Evolutionary conservation across 768 basidiomycete species (phyloP), one percentile per base, ranked within the genome.

Genomic region (Calvatia gigantea): DNA sequence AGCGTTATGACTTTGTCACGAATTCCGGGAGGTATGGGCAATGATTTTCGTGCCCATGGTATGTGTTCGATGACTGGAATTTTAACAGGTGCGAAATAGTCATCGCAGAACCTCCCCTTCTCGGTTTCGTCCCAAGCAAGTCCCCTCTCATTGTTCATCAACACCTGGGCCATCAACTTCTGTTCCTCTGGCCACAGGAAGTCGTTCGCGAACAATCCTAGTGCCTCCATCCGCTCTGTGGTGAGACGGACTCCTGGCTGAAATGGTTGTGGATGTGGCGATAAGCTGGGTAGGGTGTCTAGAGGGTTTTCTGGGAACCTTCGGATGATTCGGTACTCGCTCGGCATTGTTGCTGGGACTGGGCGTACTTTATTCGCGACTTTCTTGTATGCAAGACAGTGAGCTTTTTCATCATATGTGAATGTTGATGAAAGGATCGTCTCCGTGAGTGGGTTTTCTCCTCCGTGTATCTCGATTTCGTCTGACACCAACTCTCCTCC

Each of bases 1-100:
- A 72, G 50, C 1, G 64, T 56, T 1, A 70, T 60, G 1, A 76
- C 68, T 54, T 69, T 49, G 3, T 69, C 62, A 0, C 57, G 6
- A 17, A 73, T 57, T 2, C 70, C 71, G 4, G 66, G 67, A 0
- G 71, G 72, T 17, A 76, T 73, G 1, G 70, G 72, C 21, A 73
- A 69, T 32, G 71, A 69, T 21, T 51, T 55, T 3, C 62, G 50
- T 6, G 52, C 64, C 75, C 73, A 77, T 1, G 75, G 76, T 0
- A 51, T 58, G 45, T 77, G 75, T 4, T 63, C 58, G 0, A 71
- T 57, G 3, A 65, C 65, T 0, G 71, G 71, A 28, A 72, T 70
- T 0, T 67, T 63, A 28, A 67, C n/a, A n/a, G n/a, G n/a, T n/a
- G n/a, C n/a, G n/a, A n/a, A n/a, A n/a, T n/a, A n/a, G n/a, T n/a